These are phyloP conservation scores for Coemansia sp. DNA, from an alignment of 192 early-diverging fungal species.

Conservation along the genomic window DNA sequence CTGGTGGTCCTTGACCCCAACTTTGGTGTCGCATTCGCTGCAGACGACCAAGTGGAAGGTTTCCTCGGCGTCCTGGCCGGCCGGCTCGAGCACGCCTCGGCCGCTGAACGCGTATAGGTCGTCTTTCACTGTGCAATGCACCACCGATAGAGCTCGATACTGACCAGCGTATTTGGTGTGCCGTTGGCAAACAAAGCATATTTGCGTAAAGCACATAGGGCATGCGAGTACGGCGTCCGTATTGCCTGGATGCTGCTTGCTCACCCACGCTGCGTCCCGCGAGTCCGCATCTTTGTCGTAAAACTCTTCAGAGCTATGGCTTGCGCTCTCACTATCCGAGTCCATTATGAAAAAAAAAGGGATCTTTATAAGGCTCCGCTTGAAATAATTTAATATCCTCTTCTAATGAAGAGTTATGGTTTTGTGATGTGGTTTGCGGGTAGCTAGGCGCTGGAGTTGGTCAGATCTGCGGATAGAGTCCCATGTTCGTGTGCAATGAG, in stretches of 20 bases:
- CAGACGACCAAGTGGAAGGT: conserved; percentile 31
- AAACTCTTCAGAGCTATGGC: neutral
- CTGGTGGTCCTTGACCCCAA: conserved; percentile 31
- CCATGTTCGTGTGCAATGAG: conserved; percentile 27
- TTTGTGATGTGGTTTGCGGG: neutral
- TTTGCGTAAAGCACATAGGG: conserved; percentile 40
- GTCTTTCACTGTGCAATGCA: conserved; percentile 15
- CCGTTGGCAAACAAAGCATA: conserved; percentile 45
- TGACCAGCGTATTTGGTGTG: conserved; percentile 29
- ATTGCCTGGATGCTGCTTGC: conserved; percentile 14
- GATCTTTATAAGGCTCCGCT: too few species aligned
- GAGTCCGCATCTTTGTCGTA: conserved; percentile 32
- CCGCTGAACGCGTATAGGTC: conserved; percentile 21
- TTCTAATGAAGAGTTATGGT: conserved; percentile 4
- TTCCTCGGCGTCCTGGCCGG: neutral
- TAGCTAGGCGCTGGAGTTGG: conserved; percentile 2
- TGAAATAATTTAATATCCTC: too few species aligned
- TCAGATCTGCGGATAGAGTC: conserved; percentile 42
- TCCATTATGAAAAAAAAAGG: neutral
- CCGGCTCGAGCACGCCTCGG: conserved; percentile 12
- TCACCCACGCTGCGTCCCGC: conserved; percentile 22
- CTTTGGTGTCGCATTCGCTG: conserved; percentile 24
- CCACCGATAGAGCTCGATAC: conserved; percentile 28
- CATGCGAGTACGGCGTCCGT: conserved; percentile 49
- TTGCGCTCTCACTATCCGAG: neutral